These are phyloP conservation scores for Aspergillus kassunensis DNA, from an alignment of 495 filamentous ascomycete genomes.

Conservation along the genomic window DNA sequence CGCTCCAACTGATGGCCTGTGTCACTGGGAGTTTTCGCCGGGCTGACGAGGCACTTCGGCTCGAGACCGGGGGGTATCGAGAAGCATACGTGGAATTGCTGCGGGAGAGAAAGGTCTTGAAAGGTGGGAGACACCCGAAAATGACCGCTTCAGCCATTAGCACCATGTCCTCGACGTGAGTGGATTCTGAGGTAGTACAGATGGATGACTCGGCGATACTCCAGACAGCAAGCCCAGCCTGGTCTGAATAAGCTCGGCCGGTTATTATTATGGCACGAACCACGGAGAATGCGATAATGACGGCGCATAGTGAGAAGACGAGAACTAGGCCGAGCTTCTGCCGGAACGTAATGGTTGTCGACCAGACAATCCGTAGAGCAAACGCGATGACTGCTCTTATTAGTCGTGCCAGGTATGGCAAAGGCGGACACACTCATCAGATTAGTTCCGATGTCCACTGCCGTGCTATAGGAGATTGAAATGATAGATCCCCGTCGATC, in stretches of 20 bases:
- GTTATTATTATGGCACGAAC: slow-evolving; percentile 29
- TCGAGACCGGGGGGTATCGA: slow-evolving; percentile 5
- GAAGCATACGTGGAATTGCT: not conserved
- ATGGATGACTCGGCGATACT: slow-evolving; percentile 28
- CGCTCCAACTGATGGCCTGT: slow-evolving; percentile 2
- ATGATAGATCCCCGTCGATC: slow-evolving; percentile 27
- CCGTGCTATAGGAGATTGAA: slow-evolving; percentile 42
- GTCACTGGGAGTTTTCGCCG: not conserved
- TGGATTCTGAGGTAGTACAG: slow-evolving; percentile 13
- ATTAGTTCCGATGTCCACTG: slow-evolving; percentile 41
- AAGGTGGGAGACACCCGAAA: slow-evolving; percentile 46
- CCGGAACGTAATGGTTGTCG: slow-evolving; percentile 19
- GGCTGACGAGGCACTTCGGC: slow-evolving; percentile 2
- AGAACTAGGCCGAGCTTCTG: slow-evolving; percentile 31
- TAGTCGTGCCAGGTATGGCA: not conserved
- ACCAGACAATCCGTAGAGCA: slow-evolving; percentile 28
- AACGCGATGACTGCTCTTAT: slow-evolving; percentile 28
- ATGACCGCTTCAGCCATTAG: slow-evolving; percentile 33
- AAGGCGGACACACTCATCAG: slow-evolving; percentile 21
- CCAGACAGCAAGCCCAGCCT: slow-evolving; percentile 28
- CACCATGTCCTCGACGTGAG: not conserved
- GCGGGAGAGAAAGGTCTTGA: slow-evolving; percentile 33
- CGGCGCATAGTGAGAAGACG: slow-evolving; percentile 29
- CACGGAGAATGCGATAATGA: slow-evolving; percentile 32
- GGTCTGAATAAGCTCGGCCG: slow-evolving; percentile 20